Conservation (phyloP, 495 filamentous ascomycete species). For the Xylaria venustula region DNA sequence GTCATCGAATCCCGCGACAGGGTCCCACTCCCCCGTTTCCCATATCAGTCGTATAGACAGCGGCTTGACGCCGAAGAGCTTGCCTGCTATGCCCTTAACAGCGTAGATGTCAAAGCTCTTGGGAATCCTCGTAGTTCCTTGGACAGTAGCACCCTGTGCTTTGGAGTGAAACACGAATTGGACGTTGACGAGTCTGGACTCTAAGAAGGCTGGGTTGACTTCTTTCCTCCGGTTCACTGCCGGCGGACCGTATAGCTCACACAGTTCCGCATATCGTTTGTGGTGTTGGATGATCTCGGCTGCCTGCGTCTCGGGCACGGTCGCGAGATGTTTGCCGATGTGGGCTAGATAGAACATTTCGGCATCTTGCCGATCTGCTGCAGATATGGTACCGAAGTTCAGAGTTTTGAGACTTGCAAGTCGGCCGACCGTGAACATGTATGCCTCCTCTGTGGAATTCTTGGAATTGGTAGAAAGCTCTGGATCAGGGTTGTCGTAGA, state of each 20-base stretch:
- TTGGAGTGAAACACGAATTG: conserved; percentile 51
- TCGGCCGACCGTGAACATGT: conserved; percentile 85
- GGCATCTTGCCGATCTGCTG: conserved; percentile 74
- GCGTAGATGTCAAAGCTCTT: conserved; percentile 75
- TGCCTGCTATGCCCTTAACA: conserved; percentile 73
- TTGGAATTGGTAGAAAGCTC: conserved; percentile 35
- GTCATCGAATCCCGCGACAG: conserved; percentile 62
- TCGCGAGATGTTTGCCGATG: conserved; percentile 71
- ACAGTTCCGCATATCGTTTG: conserved; percentile 69
- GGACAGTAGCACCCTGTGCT: conserved; percentile 10
- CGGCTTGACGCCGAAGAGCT: conserved; percentile 64
- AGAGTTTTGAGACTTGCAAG: conserved; percentile 63
- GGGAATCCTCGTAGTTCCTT: conserved; percentile 59
- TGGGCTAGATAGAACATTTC: conserved; percentile 89
- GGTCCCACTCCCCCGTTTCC: conserved; percentile 86
- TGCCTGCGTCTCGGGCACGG: conserved; percentile 54
- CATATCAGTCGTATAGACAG: conserved; percentile 65
- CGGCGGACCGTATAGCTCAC: conserved; percentile 68
- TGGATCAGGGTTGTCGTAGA: conserved; percentile 61
- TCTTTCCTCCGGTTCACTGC: conserved; percentile 49
- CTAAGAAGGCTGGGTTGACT: conserved; percentile 66
- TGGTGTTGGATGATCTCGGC: conserved; percentile 56
- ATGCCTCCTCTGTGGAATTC: conserved; percentile 63
- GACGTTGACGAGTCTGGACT: conserved; percentile 67
- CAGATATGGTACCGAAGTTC: conserved; percentile 74